Evolutionary conservation across 306 rosid species (phyloP), one percentile per base, ranked within the genome.

Genomic region (Vicia villosa): DNA sequence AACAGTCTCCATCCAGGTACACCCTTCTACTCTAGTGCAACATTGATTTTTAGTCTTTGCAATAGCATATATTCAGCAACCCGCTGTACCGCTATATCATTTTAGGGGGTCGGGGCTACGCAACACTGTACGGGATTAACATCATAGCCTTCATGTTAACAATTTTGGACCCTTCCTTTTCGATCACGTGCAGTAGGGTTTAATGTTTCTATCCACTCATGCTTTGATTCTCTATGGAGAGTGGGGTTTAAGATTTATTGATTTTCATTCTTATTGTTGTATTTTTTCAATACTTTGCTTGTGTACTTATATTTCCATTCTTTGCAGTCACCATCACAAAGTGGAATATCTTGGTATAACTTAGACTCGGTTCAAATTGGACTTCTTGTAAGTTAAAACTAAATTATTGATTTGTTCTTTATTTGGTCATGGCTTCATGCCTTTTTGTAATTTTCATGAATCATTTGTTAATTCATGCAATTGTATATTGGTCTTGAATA

Each of bases 341-440:
- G 99, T 64, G 99, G 99, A 77, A 58, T 80, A 80, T 77, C 97
- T 46, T 94, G 99, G 99, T 89, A 88, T 67, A 12, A 87, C 67
- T 83, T 94, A 80, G 81, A 88, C 69, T 84, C 99, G 2, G 84
- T 94, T 72, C 81, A 94, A 69, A 68, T 91, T 66, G 97, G 99
- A 66, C 96, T 94, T 55, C 74, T 94, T 49, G 99, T 91, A 83
- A 94, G 99, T 86, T 68, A 37, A 56, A 47, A 54, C 43, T 51
- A 61, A 30, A 69, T 32, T 70, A 56, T 66, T 47, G 38, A 22
- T 55, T 22, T 59, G 57, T 11, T 72, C 34, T 81, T 34, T 55
- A 59, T 54, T 34, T 72, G 50, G 37, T 62, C 77, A 20, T 21
- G 74, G 58, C 22, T 40, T 32, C 45, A 68, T 50, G 51, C 64